A percentile compares a stretch with the other conserved stretches of the same genome.
phyloP scores from a whole-genome alignment of 345 rosid genomes.

The Corchorus olitorius region DNA sequence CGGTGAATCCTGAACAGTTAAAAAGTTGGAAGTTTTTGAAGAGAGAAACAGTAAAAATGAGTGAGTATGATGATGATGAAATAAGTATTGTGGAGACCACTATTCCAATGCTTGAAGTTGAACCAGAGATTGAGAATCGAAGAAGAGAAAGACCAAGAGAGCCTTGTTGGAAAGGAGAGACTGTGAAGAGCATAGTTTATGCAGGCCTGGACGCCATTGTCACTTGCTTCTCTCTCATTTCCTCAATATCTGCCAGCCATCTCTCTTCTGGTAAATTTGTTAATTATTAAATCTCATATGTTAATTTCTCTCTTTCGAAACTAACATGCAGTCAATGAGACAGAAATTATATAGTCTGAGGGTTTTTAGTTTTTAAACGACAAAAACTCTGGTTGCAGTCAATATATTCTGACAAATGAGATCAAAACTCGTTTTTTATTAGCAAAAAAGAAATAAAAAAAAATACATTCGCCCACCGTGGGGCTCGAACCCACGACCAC shows the following conservation, averaged over 20 bases:
- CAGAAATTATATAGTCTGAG: neutral
- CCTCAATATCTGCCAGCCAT: constrained; percentile 42
- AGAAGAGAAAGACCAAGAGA: constrained; percentile 29
- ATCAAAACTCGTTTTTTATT: too few species aligned
- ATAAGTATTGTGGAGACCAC: neutral
- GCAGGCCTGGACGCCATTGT: constrained; percentile 46
- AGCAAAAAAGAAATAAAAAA: neutral
- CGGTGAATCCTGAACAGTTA: neutral
- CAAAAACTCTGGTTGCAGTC: too few species aligned
- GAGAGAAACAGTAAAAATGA: neutral
- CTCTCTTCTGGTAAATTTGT: constrained; percentile 33
- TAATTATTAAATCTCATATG: neutral
- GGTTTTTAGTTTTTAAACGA: too few species aligned
- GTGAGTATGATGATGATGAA: constrained; percentile 7
- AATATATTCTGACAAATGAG: too few species aligned
- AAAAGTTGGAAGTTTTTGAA: neutral
- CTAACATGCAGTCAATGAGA: neutral
- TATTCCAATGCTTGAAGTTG: constrained; percentile 8
- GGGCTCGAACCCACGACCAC: constrained; percentile 57
- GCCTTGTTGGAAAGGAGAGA: constrained; percentile 43
- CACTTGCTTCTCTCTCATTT: constrained; percentile 48
- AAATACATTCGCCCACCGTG: constrained; percentile 46
- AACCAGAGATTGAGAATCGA: neutral
- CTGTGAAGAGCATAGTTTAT: constrained; percentile 41
- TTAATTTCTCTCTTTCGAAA: too few species aligned